Percentiles rank a stretch among this genome's conserved stretches.
Evolutionary conservation across 2,329 filamentous ascomycete species (phyloP).

Genomic region (Cadophora luteo-olivacea): DNA sequence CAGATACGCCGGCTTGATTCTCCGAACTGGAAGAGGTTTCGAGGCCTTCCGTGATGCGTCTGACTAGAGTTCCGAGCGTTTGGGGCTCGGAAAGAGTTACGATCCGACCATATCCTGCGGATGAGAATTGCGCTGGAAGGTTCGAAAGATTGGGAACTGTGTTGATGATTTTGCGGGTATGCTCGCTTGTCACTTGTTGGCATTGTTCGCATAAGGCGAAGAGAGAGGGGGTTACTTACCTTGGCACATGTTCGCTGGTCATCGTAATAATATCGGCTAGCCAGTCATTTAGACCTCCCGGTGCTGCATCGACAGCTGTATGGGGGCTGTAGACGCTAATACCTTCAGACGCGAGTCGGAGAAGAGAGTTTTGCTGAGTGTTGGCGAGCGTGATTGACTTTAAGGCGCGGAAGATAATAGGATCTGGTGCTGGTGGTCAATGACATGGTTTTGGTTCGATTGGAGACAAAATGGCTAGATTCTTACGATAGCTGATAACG

Average conservation of each 20-base stretch:
- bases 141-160: conserved; percentile 35
- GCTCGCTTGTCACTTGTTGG: not conserved
- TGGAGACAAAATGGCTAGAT: conserved; percentile 21
- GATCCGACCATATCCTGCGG: conserved; percentile 45
- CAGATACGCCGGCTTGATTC: conserved; percentile 26
- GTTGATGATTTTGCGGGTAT: conserved; percentile 38
- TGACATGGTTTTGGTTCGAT: not conserved
- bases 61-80: conserved; percentile 35
- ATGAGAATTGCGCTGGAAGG: conserved; percentile 37
- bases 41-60: conserved; percentile 37
- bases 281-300: conserved; percentile 90
- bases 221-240: not conserved
- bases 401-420: conserved; percentile 92
- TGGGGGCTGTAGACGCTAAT: conserved; percentile 97
- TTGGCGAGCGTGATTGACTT: conserved; percentile 87
- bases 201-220: not conserved
- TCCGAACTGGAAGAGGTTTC: not conserved
- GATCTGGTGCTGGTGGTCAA: conserved; percentile 62
- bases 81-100: conserved; percentile 40
- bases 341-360: conserved; percentile 82
- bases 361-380: conserved; percentile 83
- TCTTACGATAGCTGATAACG: conserved; percentile 85
- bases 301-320: conserved; percentile 89
- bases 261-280: conserved; percentile 78
- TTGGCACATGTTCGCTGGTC: not conserved